Evolutionary conservation across 306 rosid species (phyloP).

Genomic region (Lathyrus sativus): DNA sequence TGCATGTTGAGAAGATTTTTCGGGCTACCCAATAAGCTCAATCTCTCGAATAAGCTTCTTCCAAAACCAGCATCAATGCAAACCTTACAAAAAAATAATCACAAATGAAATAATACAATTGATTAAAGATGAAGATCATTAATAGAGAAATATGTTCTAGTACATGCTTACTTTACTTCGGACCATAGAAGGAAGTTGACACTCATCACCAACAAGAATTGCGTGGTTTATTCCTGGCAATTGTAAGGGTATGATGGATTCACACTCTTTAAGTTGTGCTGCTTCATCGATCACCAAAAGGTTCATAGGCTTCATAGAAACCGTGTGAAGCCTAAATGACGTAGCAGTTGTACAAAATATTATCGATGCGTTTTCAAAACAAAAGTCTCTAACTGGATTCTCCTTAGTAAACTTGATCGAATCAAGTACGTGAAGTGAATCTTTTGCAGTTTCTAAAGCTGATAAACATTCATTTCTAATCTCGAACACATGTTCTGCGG

Average conservation of each 20-base stretch:
- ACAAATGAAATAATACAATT: background rate
- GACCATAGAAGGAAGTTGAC: conserved; percentile 61
- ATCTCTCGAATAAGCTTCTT: conserved; percentile 71
- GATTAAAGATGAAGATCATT: background rate
- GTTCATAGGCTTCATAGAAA: conserved; percentile 44
- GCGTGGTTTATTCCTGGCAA: conserved; percentile 54
- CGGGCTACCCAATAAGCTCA: conserved; percentile 40
- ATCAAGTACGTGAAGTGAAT: conserved; percentile 39
- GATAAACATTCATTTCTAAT: conserved; percentile 48
- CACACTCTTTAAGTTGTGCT: conserved; percentile 68
- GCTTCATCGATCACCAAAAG: conserved; percentile 78
- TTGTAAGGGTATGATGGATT: conserved; percentile 54
- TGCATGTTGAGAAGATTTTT: conserved; percentile 62
- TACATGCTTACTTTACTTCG: conserved; percentile 54
- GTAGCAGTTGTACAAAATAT: conserved; percentile 65
- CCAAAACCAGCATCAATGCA: conserved; percentile 60
- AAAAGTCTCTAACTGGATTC: conserved; percentile 37
- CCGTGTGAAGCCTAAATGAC: conserved; percentile 48
- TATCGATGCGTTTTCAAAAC: conserved; percentile 57
- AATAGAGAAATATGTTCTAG: background rate
- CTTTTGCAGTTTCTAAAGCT: conserved; percentile 33
- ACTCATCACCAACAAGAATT: conserved; percentile 74
- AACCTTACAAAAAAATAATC: conserved; percentile 41
- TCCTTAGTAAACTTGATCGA: conserved; percentile 24
- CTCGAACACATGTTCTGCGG: background rate